Conservation (phyloP, 2,329 filamentous ascomycete species). For the Cryphonectria japonica region DNA sequence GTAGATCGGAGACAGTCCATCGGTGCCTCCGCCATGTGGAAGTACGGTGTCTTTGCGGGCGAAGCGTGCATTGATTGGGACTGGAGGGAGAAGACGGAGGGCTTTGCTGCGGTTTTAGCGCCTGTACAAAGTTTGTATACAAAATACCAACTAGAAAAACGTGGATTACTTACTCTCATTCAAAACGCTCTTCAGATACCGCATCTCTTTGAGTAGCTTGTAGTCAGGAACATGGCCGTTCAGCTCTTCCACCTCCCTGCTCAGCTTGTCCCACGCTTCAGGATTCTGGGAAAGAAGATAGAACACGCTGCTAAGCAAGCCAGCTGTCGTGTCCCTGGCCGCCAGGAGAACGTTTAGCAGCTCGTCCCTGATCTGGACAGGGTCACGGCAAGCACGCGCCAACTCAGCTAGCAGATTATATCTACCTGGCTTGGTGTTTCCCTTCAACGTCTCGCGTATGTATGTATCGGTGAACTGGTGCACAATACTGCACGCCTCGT, state of each 20-base stretch:
- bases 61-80: conserved; percentile 40
- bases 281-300: not conserved
- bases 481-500: conserved; percentile 2
- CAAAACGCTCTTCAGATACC: conserved; percentile 7
- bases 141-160: too few relatives aligned
- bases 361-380: not conserved
- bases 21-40: conserved; percentile 42
- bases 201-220: not conserved
- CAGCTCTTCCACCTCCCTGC: not conserved
- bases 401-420: not conserved
- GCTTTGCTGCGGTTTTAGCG: conserved; percentile 1
- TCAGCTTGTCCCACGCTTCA: not conserved
- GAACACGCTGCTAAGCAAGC: conserved; percentile 10
- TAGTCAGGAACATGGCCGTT: not conserved
- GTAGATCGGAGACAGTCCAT: conserved; percentile 39
- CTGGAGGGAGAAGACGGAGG: conserved; percentile 41
- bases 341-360: conserved; percentile 11
- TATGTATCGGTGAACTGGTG: not conserved
- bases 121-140: too few relatives aligned
- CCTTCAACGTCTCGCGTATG: conserved; percentile 5
- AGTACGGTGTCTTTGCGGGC: conserved; percentile 39
- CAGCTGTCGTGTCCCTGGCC: conserved; percentile 15
- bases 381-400: not conserved
- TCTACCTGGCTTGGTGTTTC: too few relatives aligned
- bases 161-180: conserved; percentile 13